Percentiles rank a stretch among this genome's conserved stretches.
phyloP scores from a whole-genome alignment of 352 stramenopile species.

The Phytophthora cactorum region DNA sequence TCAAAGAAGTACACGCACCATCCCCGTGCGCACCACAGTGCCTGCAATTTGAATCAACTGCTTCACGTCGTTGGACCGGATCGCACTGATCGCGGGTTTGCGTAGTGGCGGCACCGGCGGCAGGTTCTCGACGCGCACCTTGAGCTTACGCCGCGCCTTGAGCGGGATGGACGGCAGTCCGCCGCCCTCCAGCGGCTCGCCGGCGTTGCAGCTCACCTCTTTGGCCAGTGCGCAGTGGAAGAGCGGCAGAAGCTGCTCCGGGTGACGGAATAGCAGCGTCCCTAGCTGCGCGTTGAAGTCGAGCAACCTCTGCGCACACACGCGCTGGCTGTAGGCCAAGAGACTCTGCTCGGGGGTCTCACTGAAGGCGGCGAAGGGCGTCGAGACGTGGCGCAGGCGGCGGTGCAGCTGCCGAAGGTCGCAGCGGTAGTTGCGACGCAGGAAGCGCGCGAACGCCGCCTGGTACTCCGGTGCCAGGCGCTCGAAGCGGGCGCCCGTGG shows the following conservation, averaged over 20 bases:
- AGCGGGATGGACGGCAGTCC: conserved; percentile 40
- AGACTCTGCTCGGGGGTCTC: conserved; percentile 10
- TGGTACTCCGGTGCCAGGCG: conserved; percentile 38
- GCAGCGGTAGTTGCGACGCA: conserved; percentile 31
- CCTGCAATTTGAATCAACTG: conserved; percentile 85
- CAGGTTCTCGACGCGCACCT: conserved; percentile 92
- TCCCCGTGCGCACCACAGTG: conserved; percentile 91
- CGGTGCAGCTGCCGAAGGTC: conserved; percentile 23
- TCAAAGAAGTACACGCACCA: conserved; percentile 44
- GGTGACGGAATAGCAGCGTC: conserved; percentile 89
- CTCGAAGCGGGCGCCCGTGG: conserved; percentile 39
- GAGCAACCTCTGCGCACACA: conserved; percentile 85
- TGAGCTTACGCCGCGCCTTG: conserved; percentile 52
- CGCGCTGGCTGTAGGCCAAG: conserved; percentile 55
- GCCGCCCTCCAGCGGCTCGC: conserved; percentile 14
- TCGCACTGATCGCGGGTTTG: conserved; percentile 89
- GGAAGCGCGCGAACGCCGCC: conserved; percentile 39
- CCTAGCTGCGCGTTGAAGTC: conserved; percentile 79
- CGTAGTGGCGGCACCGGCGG: conserved; percentile 85
- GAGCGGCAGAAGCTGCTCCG: conserved; percentile 86
- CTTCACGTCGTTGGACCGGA: conserved; percentile 92
- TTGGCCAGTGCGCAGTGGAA: conserved; percentile 85
- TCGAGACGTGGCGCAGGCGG: conserved; percentile 14
- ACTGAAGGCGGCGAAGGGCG: not conserved
- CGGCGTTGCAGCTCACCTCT: conserved; percentile 39